Base-by-base conservation (phyloP, 192 early-diverging fungal species). In the Coemansia sp. region DNA sequence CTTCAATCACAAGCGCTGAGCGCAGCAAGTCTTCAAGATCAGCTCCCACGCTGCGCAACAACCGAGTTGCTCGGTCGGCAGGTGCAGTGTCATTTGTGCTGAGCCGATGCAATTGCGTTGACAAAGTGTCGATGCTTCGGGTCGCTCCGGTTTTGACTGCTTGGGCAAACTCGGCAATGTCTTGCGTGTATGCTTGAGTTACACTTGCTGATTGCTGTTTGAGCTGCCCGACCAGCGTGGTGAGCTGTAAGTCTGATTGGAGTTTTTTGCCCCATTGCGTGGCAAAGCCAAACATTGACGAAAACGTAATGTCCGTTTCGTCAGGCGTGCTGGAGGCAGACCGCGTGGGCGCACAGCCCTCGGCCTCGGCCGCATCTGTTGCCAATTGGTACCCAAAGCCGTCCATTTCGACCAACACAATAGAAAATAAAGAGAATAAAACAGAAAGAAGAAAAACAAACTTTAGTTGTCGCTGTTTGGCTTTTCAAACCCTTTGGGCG, bases 1-100 rank as follows among this genome's bases (percentile, higher is more conserved):
- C 73, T 53, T 81, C 79, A 24, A 81, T 81, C 21, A 81, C 74
- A 35, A 81, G 76, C 27, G 79, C 79, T 11, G 76, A 73, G 37
- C 74, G 68, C 25, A 76, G 19, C 1, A 81, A 61, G 24, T 76
- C 74, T 52, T 81, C 79, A 5, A 81, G 63, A 24, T 81, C 74
- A 7, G 7, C 55, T 39, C 4, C 79, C 79, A 7, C 76, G 58
- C 23, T 53, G 62, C 55, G 32, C 32, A 35, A 35, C 32, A 35
- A 8, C 41, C 54, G 66, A 76, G 41, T 66, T 6, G 32, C 32
- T 2, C 32, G 32, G 32, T 35, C 32, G 1, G 32, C 6, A 8
- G 32, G 5, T 35, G 0, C 7, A 35, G 27, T 4, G 60, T 27
- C 47, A 63, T 58, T n/a, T 1, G 69, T 52, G 22, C 67, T 76